Evolutionary conservation across 768 basidiomycete species (phyloP).

Genomic region (Coprinopsis marcescibilis): DNA sequence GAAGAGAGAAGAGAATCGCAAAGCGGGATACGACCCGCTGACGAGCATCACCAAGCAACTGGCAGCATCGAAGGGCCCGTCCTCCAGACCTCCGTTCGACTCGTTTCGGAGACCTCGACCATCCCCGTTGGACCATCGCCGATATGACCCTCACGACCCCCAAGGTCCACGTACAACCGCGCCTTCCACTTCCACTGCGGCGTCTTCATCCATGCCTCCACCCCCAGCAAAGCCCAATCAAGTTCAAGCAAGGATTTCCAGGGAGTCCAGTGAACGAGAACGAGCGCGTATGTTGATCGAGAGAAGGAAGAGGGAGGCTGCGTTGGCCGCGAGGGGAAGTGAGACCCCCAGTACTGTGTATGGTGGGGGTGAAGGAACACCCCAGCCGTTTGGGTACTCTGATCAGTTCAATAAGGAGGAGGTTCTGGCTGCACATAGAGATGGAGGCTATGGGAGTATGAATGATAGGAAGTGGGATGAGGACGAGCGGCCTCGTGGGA

Average conservation of each 20-base stretch:
- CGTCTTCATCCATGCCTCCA: constrained; percentile 9
- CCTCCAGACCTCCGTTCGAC: no score
- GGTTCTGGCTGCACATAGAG: constrained; percentile 66
- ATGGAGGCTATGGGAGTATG: constrained; percentile 18
- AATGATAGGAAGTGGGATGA: constrained; percentile 1
- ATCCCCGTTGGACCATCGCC: no score
- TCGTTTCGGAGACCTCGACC: not conserved
- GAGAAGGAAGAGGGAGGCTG: constrained; percentile 58
- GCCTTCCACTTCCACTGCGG: constrained; percentile 12
- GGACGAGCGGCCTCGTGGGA: no score
- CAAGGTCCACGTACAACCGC: no score
- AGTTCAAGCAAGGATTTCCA: constrained; percentile 54
- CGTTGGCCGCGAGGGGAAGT: constrained; percentile 31
- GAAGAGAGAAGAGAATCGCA: constrained; percentile 55
- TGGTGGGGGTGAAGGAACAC: constrained; percentile 30
- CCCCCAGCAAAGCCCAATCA: constrained; percentile 28
- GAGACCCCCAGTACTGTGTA: constrained; percentile 69
- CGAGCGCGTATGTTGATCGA: constrained; percentile 68
- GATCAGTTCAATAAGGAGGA: constrained; percentile 68
- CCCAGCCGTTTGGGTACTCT: constrained; percentile 41
- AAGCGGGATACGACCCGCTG: constrained; percentile 64
- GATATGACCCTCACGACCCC: no score
- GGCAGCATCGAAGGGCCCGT: constrained; percentile 21
- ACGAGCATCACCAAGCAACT: constrained; percentile 68
- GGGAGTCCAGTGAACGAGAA: constrained; percentile 71